These are phyloP conservation scores for Iris macrosiphon DNA, from an alignment of 106 monocot species.

Conservation along the genomic window DNA sequence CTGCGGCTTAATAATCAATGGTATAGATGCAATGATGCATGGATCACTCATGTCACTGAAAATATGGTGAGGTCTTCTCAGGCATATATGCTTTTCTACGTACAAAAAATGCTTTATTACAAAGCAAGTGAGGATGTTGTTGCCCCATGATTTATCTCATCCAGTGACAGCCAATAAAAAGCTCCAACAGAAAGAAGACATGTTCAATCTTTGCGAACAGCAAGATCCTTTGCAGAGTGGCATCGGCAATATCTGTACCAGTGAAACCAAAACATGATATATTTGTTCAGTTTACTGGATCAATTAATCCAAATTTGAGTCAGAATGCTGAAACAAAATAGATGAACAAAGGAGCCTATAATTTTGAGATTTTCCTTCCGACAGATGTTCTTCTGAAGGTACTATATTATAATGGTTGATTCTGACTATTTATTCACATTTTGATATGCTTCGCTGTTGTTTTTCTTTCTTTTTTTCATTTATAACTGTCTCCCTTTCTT, in stretches of 20 bases:
- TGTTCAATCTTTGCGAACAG: not conserved
- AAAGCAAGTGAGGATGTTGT: constrained; percentile 42
- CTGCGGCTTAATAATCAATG: constrained; percentile 69
- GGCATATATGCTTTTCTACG: constrained; percentile 96
- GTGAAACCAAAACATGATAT: not conserved
- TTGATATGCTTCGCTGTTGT: not conserved
- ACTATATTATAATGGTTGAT: not conserved
- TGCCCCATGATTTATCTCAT: constrained; percentile 15
- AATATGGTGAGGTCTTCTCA: constrained; percentile 71
- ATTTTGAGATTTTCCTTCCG: constrained; percentile 52
- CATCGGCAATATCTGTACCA: not conserved
- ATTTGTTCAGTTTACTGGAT: not conserved
- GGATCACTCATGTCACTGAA: constrained; percentile 76
- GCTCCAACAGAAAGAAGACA: not conserved
- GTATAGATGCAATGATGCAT: constrained; percentile 96
- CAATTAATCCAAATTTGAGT: not conserved
- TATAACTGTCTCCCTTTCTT: not conserved
- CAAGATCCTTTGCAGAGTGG: not conserved
- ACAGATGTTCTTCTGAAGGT: constrained; percentile 4
- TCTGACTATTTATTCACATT: not conserved
- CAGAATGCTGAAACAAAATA: not conserved
- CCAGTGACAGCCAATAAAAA: constrained; percentile 7
- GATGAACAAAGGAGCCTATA: constrained; percentile 28
- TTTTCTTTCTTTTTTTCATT: too few species aligned
- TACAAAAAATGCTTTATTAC: constrained; percentile 75